Base-by-base conservation (phyloP, 2,329 filamentous ascomycete genomes). In the Aspergillus pseudoviridinutans region DNA sequence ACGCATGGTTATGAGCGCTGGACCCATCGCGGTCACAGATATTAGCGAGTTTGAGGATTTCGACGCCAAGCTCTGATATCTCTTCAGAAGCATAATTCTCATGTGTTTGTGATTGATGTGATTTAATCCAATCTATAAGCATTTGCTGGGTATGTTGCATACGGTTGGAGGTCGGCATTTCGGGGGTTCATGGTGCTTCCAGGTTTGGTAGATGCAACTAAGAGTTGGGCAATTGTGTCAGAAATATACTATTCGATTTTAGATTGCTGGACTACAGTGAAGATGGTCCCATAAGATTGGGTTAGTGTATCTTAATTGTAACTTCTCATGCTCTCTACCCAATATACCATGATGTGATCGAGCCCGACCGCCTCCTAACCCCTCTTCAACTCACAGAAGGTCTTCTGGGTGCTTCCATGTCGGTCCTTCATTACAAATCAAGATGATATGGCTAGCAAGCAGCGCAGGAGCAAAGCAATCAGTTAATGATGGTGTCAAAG, bases 41-140 rank as follows among this genome's bases (percentile, higher is more conserved):
- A 74, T 97, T 56, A 88, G 82, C 60, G 89, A 92, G 68, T 97
- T 93, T 74, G 90, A 96, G 71, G 93, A 97, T 58, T 80, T 87
- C 58, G 91, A 90, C 61, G 78, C 90, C 14, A 97, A 97, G 78
- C 81, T 97, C 57, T 93, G 73, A 82, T 49, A 3, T 10, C 28
- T 46, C 29, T 46, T 35, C 20, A 25, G 22, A 14, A 24, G 9
- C 4, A 27, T 24, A 47, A 9, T 24, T 4, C 22, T 10, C 20
- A 27, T 10, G 5, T 47, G 22, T 46, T 24, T 46, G 22, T 8
- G 5, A 47, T 47, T 27, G 44, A 47, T 47, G 44, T 47, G 22
- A 44, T 22, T 20, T 44, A 20, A 22, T 12, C 22, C 41, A 22
- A 44, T 10, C 8, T 20, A 44, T 44, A 20, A 12, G 8, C 41